A percentile compares a stretch with the other conserved stretches of the same genome.
Conservation (phyloP, 148 eudicot genomes). For the Rhododendron ovatum region DNA sequence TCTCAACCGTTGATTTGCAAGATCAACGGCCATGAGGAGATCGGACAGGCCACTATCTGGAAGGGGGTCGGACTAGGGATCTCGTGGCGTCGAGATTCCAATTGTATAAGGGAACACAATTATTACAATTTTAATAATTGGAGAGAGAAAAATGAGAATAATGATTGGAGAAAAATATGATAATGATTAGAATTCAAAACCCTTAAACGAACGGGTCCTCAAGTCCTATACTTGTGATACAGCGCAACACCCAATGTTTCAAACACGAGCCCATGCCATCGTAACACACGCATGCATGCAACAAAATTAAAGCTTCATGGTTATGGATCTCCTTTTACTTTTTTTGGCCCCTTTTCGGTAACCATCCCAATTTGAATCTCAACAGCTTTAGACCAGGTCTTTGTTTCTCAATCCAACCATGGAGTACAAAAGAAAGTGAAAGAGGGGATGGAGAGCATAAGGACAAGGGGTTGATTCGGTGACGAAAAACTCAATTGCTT, state of each 20-base stretch:
- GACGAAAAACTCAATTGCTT: neutral
- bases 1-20: too few relatives aligned
- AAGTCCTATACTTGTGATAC: neutral
- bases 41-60: too few relatives aligned
- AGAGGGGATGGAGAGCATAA: neutral
- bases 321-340: neutral
- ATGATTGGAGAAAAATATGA: too few relatives aligned
- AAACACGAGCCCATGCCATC: neutral
- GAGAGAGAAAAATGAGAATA: too few relatives aligned
- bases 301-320: conserved; percentile 1
- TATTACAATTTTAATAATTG: too few relatives aligned
- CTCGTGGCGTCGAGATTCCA: too few relatives aligned
- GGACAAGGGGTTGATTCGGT: neutral
- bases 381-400: conserved; percentile 18
- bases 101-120: too few relatives aligned
- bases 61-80: too few relatives aligned
- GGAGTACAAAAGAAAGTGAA: neutral
- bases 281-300: neutral
- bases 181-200: too few relatives aligned
- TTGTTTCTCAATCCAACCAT: conserved; percentile 13
- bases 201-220: too few relatives aligned
- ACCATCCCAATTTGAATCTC: conserved; percentile 16
- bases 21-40: too few relatives aligned
- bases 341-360: conserved; percentile 1
- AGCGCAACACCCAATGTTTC: neutral